Evolutionary conservation across 2,329 filamentous ascomycete species (phyloP).

Genomic region (Triangularia setosa): DNA sequence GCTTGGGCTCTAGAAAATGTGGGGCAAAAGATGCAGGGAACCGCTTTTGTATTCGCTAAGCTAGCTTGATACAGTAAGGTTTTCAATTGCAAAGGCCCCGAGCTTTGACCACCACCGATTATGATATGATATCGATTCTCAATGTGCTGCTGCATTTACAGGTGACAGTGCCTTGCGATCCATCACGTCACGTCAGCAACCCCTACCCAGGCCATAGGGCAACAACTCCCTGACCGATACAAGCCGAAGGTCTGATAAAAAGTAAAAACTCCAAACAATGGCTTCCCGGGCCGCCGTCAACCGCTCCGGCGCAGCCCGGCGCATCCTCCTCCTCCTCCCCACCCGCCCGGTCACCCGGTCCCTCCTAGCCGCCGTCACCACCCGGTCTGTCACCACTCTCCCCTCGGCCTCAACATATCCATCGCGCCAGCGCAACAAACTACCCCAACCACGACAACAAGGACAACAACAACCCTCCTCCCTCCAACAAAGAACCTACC

Average conservation of each 20-base stretch:
- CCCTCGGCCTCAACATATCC: neutral
- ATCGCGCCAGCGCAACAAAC: neutral
- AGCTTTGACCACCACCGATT: neutral
- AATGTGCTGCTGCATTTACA: neutral
- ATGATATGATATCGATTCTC: neutral
- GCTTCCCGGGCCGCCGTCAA: neutral
- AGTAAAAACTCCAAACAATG: constrained; percentile 2
- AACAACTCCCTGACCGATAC: neutral
- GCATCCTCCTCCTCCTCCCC: constrained; percentile 6
- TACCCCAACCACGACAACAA: neutral
- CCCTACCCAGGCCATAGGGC: neutral
- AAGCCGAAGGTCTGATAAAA: neutral
- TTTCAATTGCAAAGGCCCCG: neutral
- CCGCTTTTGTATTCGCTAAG: constrained; percentile 5
- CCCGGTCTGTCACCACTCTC: neutral
- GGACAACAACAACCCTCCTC: constrained; percentile 2
- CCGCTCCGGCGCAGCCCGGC: constrained; percentile 13
- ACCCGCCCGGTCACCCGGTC: neutral
- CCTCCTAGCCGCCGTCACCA: neutral
- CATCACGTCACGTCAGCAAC: constrained; percentile 4
- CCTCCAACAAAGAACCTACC: constrained; percentile 46
- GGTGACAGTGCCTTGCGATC: neutral
- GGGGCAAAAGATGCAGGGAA: neutral
- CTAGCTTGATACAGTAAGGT: constrained; percentile 4
- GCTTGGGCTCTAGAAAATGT: neutral